Evolutionary conservation across 2,329 filamentous ascomycete genomes (phyloP).

Genomic region (Aspergillus niger): DNA sequence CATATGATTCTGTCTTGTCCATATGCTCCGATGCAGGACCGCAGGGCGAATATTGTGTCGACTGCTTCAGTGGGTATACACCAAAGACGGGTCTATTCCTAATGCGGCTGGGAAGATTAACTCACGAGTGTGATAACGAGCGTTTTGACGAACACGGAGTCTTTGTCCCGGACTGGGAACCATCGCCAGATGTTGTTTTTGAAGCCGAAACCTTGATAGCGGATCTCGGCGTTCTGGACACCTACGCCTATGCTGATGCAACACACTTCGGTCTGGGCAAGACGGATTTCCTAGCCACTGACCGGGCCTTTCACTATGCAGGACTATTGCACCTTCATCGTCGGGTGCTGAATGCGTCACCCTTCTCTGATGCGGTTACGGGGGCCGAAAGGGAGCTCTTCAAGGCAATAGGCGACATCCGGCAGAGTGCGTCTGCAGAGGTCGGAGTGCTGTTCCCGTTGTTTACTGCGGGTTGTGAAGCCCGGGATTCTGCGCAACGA

Average conservation of each 20-base stretch:
- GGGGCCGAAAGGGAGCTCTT: constrained; percentile 65
- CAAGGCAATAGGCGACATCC: constrained; percentile 62
- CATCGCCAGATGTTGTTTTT: constrained; percentile 55
- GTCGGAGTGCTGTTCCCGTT: constrained; percentile 76
- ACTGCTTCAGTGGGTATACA: constrained; percentile 80
- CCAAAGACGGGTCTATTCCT: constrained; percentile 70
- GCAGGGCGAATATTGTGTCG: constrained; percentile 68
- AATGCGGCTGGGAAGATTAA: constrained; percentile 70
- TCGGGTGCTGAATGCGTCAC: constrained; percentile 66
- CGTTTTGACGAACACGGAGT: constrained; percentile 60
- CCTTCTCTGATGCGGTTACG: constrained; percentile 62
- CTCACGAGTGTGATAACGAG: constrained; percentile 66
- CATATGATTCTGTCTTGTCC: constrained; percentile 48
- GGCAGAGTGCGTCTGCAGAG: constrained; percentile 69
- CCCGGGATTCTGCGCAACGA: constrained; percentile 57
- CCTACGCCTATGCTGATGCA: constrained; percentile 41
- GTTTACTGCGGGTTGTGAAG: constrained; percentile 80
- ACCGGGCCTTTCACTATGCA: constrained; percentile 78
- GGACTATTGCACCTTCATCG: constrained; percentile 75
- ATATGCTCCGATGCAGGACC: constrained; percentile 56
- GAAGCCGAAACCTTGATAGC: constrained; percentile 62
- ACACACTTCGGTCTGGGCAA: constrained; percentile 45
- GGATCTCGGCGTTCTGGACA: constrained; percentile 61
- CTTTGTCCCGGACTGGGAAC: constrained; percentile 59
- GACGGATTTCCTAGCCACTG: constrained; percentile 63